Conservation (phyloP, 179 eudicot genomes). For the Vitellaria paradoxa region DNA sequence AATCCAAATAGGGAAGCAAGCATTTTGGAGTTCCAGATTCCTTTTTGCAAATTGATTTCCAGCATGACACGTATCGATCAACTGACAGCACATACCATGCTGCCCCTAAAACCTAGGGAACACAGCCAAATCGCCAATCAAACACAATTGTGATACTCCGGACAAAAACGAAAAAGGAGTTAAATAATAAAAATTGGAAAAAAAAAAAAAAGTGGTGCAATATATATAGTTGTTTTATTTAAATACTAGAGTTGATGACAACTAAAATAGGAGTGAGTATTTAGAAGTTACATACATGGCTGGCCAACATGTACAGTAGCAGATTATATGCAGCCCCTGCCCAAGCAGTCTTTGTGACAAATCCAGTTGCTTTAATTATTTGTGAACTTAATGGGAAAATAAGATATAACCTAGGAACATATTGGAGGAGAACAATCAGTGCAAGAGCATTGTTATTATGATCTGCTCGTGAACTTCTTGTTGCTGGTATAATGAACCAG, state of each 20-base stretch:
- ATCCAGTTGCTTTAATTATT: slow-evolving; percentile 93
- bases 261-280: neutral
- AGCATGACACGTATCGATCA: slow-evolving; percentile 83
- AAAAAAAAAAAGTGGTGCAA: neutral
- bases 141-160: neutral
- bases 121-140: neutral
- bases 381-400: slow-evolving; percentile 92
- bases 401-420: slow-evolving; percentile 83
- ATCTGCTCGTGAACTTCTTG: slow-evolving; percentile 63
- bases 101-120: slow-evolving; percentile 82
- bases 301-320: slow-evolving; percentile 83
- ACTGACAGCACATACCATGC: slow-evolving; percentile 90
- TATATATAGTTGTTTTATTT: neutral
- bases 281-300: slow-evolving; percentile 71
- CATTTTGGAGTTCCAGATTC: slow-evolving; percentile 53
- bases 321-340: slow-evolving; percentile 99
- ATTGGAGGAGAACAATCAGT: slow-evolving; percentile 86
- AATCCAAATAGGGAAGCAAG: slow-evolving; percentile 54
- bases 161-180: neutral
- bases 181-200: neutral
- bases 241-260: neutral
- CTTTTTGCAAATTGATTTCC: slow-evolving; percentile 67
- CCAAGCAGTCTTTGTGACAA: slow-evolving; percentile 99
- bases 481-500: slow-evolving; percentile 92
- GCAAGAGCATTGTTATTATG: slow-evolving; percentile 94